phyloP scores from a whole-genome alignment of 305 asterid genomes.

The Caryopteris hybrid region DNA sequence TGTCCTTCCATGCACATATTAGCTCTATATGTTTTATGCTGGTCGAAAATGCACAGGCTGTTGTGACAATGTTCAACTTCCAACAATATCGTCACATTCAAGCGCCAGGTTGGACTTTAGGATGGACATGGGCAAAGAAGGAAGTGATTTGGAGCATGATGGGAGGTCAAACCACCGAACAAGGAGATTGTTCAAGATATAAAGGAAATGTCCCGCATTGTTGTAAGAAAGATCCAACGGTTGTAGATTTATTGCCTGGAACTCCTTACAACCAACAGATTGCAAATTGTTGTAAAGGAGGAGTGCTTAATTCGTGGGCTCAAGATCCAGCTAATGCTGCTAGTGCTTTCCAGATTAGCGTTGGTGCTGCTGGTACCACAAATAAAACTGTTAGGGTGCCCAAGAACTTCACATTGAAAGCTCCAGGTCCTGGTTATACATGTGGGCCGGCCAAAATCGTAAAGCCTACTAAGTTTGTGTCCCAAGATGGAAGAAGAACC shows the following conservation, averaged over 20 bases:
- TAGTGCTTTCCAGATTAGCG: conserved; percentile 60
- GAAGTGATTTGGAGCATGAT: conserved; percentile 65
- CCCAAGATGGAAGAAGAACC: conserved; percentile 51
- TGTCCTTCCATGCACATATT: not conserved
- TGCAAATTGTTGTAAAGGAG: conserved; percentile 69
- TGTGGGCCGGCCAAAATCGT: conserved; percentile 58
- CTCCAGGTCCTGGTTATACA: conserved; percentile 67
- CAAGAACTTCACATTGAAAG: conserved; percentile 55
- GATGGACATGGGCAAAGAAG: conserved; percentile 77
- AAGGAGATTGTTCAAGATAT: conserved; percentile 65
- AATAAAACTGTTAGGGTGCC: conserved; percentile 59
- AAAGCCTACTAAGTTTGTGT: conserved; percentile 45
- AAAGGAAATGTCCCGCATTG: conserved; percentile 60
- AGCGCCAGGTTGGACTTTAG: conserved; percentile 68
- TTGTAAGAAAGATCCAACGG: conserved; percentile 54
- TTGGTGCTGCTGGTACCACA: conserved; percentile 63
- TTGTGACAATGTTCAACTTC: conserved; percentile 54
- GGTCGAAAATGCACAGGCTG: conserved; percentile 36
- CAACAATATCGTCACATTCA: conserved; percentile 58
- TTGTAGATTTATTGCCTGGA: conserved; percentile 58
- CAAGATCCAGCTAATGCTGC: conserved; percentile 52
- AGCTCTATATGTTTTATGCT: not conserved
- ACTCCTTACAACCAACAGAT: conserved; percentile 68
- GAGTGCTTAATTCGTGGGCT: conserved; percentile 52
- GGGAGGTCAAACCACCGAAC: conserved; percentile 64